phyloP scores from a whole-genome alignment of 2,329 filamentous ascomycete species.

The Coleophoma crateriformis region DNA sequence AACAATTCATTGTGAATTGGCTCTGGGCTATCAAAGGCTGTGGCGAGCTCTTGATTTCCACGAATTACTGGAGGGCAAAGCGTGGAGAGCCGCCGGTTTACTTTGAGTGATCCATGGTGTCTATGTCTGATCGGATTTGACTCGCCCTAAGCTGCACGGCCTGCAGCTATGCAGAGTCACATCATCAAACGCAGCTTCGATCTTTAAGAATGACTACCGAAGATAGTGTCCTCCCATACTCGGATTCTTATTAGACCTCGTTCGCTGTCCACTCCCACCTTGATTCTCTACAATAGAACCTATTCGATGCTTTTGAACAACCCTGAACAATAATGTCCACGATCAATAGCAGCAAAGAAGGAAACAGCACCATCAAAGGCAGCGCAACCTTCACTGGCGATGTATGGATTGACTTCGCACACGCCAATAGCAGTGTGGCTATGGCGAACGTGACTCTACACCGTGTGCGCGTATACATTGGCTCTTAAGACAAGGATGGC shows the following conservation, averaged over 20 bases:
- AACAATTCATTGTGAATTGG: constrained; percentile 29
- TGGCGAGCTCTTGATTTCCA: constrained; percentile 24
- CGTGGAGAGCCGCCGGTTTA: constrained; percentile 24
- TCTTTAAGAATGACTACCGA: too few relatives aligned
- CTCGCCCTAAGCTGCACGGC: too few relatives aligned
- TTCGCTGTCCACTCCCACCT: too few relatives aligned
- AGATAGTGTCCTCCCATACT: too few relatives aligned
- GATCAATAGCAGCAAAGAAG: neutral
- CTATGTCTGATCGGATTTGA: too few relatives aligned
- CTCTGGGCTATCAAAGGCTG: constrained; percentile 29
- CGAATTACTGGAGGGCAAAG: constrained; percentile 27
- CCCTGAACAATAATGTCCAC: neutral
- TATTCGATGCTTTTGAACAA: neutral
- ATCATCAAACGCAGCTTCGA: too few relatives aligned
- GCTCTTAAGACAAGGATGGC: constrained; percentile 38
- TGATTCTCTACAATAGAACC: too few relatives aligned
- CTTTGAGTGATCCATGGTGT: neutral
- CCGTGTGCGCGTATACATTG: constrained; percentile 37
- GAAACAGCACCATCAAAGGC: neutral
- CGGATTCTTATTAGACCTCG: too few relatives aligned
- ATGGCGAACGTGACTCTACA: constrained; percentile 35
- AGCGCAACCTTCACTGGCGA: constrained; percentile 24
- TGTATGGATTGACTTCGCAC: constrained; percentile 24
- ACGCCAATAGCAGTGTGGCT: constrained; percentile 21
- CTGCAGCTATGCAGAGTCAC: too few relatives aligned